Base-by-base conservation (phyloP, 345 rosid species). In the Brassica nigra region DNA sequence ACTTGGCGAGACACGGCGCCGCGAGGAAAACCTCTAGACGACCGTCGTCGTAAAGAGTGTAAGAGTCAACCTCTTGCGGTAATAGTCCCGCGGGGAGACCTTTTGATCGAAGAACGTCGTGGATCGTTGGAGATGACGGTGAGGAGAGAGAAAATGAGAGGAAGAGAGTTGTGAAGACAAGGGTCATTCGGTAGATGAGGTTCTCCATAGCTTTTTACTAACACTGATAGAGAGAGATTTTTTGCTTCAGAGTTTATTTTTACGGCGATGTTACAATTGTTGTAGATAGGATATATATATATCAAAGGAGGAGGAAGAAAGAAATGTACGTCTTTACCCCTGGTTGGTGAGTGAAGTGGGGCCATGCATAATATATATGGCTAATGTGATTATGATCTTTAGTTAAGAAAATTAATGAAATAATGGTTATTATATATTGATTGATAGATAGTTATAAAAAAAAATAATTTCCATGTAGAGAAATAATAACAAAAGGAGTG, bases 11-110 rank as follows among this genome's bases (percentile, higher is more conserved):
- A 80, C 99, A 95, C 1, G 99, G 99, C 2, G 86, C 91, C 5
- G 84, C 90, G 2, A 95, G 89, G 70, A 71, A 81, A 27, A 95
- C 97, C 88, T 95, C 94, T 0, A 95, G 88, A 11, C 75, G 79
- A n/a, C 98, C 99, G 71, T 88, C 78, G 7, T 79, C 79, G 49
- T 88, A 68, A 34, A 95, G 78, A 5, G 80, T 70, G 82, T 83
- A 95, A 28, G 94, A 92, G 62, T 85, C 90, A 68, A 95, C 95
- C 49, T 88, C 97, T 75, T 83, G 86, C 0, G 98, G 98, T 12
- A 94, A 74, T 0, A 94, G 87, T 29, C 98, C 98, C 0, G 90
- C 90, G 3, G 98, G 98, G 57, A 94, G 80, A 18, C 97, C 98
- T 67, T 83, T 86, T 33, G 95, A 86, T 67, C 87, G 86, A 7